Base-by-base conservation (phyloP, 2,329 filamentous ascomycete species). In the Fusarium fujikuroi region DNA sequence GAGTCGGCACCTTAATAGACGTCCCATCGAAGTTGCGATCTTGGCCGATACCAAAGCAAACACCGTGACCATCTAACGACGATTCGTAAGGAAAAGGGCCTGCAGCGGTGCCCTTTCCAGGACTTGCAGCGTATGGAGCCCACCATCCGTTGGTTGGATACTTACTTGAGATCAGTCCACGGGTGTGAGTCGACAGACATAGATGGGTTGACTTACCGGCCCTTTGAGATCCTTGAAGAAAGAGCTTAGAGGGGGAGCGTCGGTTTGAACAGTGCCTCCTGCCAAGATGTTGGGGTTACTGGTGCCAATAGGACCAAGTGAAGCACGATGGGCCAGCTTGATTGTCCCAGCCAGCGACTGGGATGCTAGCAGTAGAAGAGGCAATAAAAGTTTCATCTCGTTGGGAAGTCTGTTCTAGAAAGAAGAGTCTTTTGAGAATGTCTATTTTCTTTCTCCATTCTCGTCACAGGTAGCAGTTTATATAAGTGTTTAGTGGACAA, bases 111-210 rank as follows among this genome's bases (percentile, higher is more conserved):
- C 54, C 40, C 7, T 9, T 58, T 2, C 54, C 40, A 5, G 54
- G 54, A 9, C 19, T 19, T 12, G 54, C 54, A 21, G 54, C 40
- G 8, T 58, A 58, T 25, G 54, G 30, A 28, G 54, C 54, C 54
- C 54, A 58, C 54, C 40, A 58, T 7, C 40, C 54, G 14, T 58
- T 58, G 40, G 54, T 46, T 5, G 40, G 54, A 21, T 46, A 58
- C 54, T 58, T 30, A 9, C 9, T 10, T 30, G 28, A 30, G 28
- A 30, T 30, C 28, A 30, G 28, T 30, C 28, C 28, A 30, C 28
- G 28, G 7, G 28, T 30, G 9, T 30, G 28, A 30, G 9, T 9
- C 9, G 28, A 30, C 28, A 30, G 28, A 9, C 28, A 30, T 30
- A n/a, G 25, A 14, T 25, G 10, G 18, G 6, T 58, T 9, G 14